Conservation (phyloP, 2,329 filamentous ascomycete species). For the Fusarium sambucinum region DNA sequence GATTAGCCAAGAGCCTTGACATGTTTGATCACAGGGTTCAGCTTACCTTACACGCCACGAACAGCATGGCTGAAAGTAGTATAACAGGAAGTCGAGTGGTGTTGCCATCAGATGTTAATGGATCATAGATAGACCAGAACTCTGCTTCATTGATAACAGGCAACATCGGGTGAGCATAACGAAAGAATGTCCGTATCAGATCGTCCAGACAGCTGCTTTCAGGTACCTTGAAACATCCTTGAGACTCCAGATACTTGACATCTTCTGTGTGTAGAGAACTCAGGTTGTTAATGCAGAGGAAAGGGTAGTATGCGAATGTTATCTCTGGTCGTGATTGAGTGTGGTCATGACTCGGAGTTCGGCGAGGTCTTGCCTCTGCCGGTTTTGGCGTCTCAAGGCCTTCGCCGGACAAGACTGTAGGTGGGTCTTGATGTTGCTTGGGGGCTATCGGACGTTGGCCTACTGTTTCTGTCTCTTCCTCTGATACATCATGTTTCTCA, state of each 20-base stretch:
- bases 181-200: background rate
- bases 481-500: background rate
- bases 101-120: background rate
- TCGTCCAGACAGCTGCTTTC: background rate
- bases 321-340: background rate
- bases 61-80: slow-evolving; percentile 1
- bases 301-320: background rate
- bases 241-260: background rate
- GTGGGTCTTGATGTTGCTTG: background rate
- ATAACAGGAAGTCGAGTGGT: background rate
- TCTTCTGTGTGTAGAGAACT: background rate
- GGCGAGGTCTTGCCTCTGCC: background rate
- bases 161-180: slow-evolving; percentile 2
- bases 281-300: background rate
- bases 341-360: background rate
- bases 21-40: accelerated
- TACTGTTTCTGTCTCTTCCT: background rate
- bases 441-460: background rate
- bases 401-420: background rate
- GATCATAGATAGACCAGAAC: slow-evolving; percentile 2
- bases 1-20: background rate
- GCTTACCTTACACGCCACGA: slow-evolving; percentile 1
- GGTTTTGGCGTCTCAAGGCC: background rate
- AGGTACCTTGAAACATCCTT: background rate
- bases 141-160: slow-evolving; percentile 1